Evolutionary conservation across 2,329 filamentous ascomycete genomes (phyloP).

Genomic region (Pseudogymnoascus sp.): DNA sequence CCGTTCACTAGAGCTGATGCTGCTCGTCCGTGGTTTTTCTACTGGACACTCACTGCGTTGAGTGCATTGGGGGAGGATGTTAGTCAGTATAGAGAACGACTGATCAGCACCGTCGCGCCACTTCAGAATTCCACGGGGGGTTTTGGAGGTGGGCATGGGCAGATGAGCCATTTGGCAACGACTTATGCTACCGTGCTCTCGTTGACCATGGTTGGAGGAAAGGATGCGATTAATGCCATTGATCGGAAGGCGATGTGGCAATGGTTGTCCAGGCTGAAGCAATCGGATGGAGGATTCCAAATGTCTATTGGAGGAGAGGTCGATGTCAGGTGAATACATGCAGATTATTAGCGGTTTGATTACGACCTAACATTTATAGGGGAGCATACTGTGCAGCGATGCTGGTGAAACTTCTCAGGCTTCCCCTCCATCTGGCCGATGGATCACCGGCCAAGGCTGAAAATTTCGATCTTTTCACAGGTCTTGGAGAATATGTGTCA

Average conservation of each 20-base stretch:
- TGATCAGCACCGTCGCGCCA: conserved; percentile 67
- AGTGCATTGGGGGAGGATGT: conserved; percentile 69
- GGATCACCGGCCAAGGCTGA: conserved; percentile 64
- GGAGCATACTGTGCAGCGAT: conserved; percentile 89
- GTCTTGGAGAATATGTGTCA: conserved; percentile 72
- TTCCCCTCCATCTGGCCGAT: conserved; percentile 71
- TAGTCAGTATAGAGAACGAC: conserved; percentile 55
- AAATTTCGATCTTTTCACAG: conserved; percentile 59
- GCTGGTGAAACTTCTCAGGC: conserved; percentile 71
- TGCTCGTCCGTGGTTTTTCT: conserved; percentile 86
- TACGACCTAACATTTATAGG: conserved; percentile 37
- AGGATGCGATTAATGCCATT: conserved; percentile 65
- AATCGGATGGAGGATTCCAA: conserved; percentile 80
- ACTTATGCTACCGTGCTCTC: conserved; percentile 80
- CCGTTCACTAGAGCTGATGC: conserved; percentile 72
- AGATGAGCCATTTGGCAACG: conserved; percentile 79
- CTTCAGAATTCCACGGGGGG: conserved; percentile 80
- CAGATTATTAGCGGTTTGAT: neutral
- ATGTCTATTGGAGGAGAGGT: conserved; percentile 83
- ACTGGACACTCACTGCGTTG: conserved; percentile 80
- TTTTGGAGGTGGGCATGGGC: conserved; percentile 89
- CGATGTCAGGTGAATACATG: conserved; percentile 66
- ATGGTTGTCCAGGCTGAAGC: conserved; percentile 82
- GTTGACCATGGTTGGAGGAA: conserved; percentile 69
- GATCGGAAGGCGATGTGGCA: conserved; percentile 83